Conservation (phyloP, 139 green algal genomes). For the Micractinium sp. region DNA sequence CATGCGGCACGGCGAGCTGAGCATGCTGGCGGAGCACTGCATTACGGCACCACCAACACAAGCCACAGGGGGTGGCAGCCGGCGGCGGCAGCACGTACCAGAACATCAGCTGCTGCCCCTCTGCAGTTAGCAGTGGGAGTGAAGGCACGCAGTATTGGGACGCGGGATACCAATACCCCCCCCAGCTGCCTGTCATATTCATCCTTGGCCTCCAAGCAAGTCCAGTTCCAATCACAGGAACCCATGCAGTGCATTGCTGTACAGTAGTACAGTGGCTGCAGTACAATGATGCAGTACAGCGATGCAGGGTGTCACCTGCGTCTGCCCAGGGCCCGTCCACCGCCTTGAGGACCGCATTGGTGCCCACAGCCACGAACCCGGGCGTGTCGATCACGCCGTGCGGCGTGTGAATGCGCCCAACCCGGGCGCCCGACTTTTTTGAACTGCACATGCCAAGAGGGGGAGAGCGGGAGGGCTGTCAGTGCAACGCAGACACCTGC, state of each 20-base stretch:
- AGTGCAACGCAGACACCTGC: background rate
- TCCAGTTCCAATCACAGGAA: too few relatives aligned
- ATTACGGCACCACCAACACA: too few relatives aligned
- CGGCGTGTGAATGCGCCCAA: constrained; percentile 44
- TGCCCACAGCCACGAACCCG: constrained; percentile 60
- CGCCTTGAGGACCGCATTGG: constrained; percentile 61
- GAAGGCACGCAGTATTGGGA: background rate
- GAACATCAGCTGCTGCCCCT: constrained; percentile 37
- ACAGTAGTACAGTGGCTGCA: background rate
- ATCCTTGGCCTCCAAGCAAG: too few relatives aligned
- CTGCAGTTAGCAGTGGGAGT: background rate
- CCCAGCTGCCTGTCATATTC: too few relatives aligned
- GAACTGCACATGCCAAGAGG: constrained; percentile 23
- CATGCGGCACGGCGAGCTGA: too few relatives aligned
- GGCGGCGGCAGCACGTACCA: background rate
- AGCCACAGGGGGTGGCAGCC: background rate
- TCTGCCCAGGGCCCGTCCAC: constrained; percentile 44
- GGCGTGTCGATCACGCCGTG: constrained; percentile 56
- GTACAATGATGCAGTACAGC: background rate
- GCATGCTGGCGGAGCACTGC: too few relatives aligned
- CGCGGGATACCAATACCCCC: too few relatives aligned
- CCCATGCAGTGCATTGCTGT: background rate
- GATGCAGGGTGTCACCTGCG: background rate
- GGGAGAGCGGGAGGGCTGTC: background rate
- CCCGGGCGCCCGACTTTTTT: constrained; percentile 31